Evolutionary conservation across 1,284 basidiomycete genomes (phyloP).

Genomic region (Trichosporon faecale): DNA sequence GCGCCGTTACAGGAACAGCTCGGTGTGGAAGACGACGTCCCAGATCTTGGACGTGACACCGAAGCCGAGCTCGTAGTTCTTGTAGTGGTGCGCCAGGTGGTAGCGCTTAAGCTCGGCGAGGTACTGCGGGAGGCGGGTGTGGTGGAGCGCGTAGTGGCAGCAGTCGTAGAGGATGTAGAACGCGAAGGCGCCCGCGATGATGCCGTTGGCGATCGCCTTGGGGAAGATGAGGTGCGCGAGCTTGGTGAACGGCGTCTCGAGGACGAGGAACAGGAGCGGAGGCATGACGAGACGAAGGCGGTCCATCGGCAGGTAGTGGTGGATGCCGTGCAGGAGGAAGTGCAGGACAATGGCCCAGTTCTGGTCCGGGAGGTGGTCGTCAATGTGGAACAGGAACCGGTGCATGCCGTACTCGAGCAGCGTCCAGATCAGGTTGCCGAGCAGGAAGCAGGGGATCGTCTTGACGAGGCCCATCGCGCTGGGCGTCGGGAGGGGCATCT

Average conservation of each 20-base stretch:
- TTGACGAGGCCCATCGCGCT: conserved; percentile 48
- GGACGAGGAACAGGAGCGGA: conserved; percentile 72
- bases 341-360: conserved; percentile 79
- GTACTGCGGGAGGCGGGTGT: conserved; percentile 84
- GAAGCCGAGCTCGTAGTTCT: conserved; percentile 97
- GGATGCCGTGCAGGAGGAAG: conserved; percentile 92
- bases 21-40: conserved; percentile 89
- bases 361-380: conserved; percentile 80
- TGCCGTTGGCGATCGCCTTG: conserved; percentile 78
- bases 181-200: conserved; percentile 84
- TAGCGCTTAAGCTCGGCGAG: conserved; percentile 92
- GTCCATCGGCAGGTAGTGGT: conserved; percentile 98
- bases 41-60: conserved; percentile 94
- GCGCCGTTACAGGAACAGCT: conserved; percentile 52
- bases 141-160: conserved; percentile 90
- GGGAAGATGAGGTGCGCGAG: conserved; percentile 85
- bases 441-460: conserved; percentile 64
- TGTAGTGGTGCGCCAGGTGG: conserved; percentile 96
- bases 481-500: conserved; percentile 33
- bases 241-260: conserved; percentile 84
- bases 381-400: conserved; percentile 97
- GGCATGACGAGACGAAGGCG: conserved; percentile 96
- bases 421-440: conserved; percentile 91
- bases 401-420: conserved; percentile 93
- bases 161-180: conserved; percentile 89